Evolutionary conservation across 2,329 filamentous ascomycete genomes (phyloP).

Genomic region (Pseudonectria foliicola): DNA sequence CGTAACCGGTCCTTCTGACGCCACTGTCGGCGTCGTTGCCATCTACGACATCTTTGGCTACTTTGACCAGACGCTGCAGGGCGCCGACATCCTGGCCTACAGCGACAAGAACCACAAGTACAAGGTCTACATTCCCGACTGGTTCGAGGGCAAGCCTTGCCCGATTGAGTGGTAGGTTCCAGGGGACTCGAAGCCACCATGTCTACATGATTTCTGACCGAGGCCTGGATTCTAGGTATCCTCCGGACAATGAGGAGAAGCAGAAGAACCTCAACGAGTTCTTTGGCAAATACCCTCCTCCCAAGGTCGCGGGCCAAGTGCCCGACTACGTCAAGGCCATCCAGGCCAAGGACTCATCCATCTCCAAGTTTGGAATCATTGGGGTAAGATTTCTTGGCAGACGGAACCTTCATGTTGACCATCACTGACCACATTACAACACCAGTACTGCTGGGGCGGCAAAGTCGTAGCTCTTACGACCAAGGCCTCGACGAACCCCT

Average conservation of each 20-base stretch:
- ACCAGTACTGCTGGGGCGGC: slow-evolving; percentile 61
- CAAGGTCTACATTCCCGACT: slow-evolving; percentile 86
- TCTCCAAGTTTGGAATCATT: slow-evolving; percentile 54
- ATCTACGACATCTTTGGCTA: slow-evolving; percentile 65
- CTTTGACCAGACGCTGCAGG: slow-evolving; percentile 63
- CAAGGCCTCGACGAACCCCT: slow-evolving; percentile 46
- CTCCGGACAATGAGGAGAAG: slow-evolving; percentile 58
- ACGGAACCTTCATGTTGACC: too few relatives aligned
- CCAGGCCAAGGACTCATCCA: slow-evolving; percentile 42
- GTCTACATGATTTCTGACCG: too few relatives aligned
- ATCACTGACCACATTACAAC: too few relatives aligned
- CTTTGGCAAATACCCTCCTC: slow-evolving; percentile 45
- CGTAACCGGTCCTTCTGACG: slow-evolving; percentile 39
- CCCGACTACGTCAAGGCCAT: slow-evolving; percentile 50
- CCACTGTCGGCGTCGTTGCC: slow-evolving; percentile 52
- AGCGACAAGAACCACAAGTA: slow-evolving; percentile 58
- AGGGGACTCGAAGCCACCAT: too few relatives aligned
- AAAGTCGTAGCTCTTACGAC: slow-evolving; percentile 52
- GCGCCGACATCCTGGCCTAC: slow-evolving; percentile 57
- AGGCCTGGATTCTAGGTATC: slow-evolving; percentile 37
- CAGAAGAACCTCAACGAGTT: slow-evolving; percentile 50
- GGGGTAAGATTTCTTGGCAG: slow-evolving; percentile 46
- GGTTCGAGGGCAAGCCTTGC: slow-evolving; percentile 69
- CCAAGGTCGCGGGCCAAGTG: slow-evolving; percentile 40
- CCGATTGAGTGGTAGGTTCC: slow-evolving; percentile 45